phyloP scores from a whole-genome alignment of 495 filamentous ascomycete species.

The Ramalina intermedia region DNA sequence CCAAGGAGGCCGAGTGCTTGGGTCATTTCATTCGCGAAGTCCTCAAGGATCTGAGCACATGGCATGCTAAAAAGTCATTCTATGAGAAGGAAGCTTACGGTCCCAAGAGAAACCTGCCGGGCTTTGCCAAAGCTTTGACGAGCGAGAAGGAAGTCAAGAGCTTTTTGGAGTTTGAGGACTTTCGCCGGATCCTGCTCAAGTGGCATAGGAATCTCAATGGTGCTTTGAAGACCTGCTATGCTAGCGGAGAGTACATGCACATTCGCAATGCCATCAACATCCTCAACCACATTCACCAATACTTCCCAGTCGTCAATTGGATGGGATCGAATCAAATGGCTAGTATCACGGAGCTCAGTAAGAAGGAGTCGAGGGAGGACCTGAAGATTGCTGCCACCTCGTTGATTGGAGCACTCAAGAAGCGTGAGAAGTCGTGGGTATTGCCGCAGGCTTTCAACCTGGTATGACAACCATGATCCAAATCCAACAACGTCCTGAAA shows the following conservation, averaged over 20 bases:
- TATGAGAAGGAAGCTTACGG: conserved; percentile 74
- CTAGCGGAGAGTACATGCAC: conserved; percentile 85
- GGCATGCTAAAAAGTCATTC: conserved; percentile 62
- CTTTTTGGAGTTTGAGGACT: conserved; percentile 73
- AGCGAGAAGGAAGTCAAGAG: conserved; percentile 47
- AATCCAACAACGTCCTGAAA: background rate
- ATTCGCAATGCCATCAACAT: conserved; percentile 89
- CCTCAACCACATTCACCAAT: conserved; percentile 61
- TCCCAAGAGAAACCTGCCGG: conserved; percentile 43
- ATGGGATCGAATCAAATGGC: conserved; percentile 60
- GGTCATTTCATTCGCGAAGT: conserved; percentile 76
- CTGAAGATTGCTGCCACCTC: conserved; percentile 82
- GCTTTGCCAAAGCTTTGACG: conserved; percentile 45
- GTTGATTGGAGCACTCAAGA: conserved; percentile 66
- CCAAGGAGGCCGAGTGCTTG: conserved; percentile 79
- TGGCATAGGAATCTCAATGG: conserved; percentile 73
- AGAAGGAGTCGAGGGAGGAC: conserved; percentile 68
- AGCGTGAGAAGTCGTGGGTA: conserved; percentile 66
- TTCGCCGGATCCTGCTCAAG: conserved; percentile 66
- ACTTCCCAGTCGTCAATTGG: conserved; percentile 81
- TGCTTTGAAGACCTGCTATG: conserved; percentile 65
- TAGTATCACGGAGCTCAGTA: conserved; percentile 48
- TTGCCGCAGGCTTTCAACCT: conserved; percentile 62
- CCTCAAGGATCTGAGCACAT: conserved; percentile 59
- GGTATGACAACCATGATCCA: conserved; percentile 11